Conservation (phyloP, 73 alveolate species). For the Urostyla sp. region DNA sequence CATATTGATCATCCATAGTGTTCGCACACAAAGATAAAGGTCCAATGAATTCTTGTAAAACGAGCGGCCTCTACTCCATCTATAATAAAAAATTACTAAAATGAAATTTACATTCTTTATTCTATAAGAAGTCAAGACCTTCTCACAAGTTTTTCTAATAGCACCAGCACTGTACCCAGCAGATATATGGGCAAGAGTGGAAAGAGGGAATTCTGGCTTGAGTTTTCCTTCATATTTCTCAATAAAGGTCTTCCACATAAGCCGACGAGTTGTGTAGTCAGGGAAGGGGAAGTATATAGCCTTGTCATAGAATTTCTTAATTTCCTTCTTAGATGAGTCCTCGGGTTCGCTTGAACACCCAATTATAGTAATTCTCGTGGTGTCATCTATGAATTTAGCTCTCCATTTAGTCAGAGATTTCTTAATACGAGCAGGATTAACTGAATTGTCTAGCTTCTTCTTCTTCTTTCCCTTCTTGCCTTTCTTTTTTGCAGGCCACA, state of each 20-base stretch:
- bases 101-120: constrained; percentile 57
- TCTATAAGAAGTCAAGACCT: constrained; percentile 81
- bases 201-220: constrained; percentile 81
- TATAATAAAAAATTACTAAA: constrained; percentile 21
- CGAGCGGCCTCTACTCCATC: constrained; percentile 76
- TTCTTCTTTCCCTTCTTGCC: constrained; percentile 77
- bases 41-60: constrained; percentile 77
- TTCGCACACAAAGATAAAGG: constrained; percentile 78
- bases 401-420: constrained; percentile 72
- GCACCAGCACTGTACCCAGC: constrained; percentile 87
- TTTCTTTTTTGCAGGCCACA: constrained; percentile 84
- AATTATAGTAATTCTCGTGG: constrained; percentile 78
- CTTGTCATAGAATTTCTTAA: constrained; percentile 84
- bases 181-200: constrained; percentile 88
- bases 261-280: constrained; percentile 80
- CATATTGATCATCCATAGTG: constrained; percentile 70
- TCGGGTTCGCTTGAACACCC: constrained; percentile 88
- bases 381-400: constrained; percentile 75
- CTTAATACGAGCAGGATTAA: constrained; percentile 69
- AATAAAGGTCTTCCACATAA: constrained; percentile 81
- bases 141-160: constrained; percentile 74
- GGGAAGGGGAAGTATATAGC: constrained; percentile 88
- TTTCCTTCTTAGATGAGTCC: constrained; percentile 77
- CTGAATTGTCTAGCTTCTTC: constrained; percentile 73
- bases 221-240: constrained; percentile 71